These are phyloP conservation scores for Strobilomyces dryophilus DNA, from an alignment of 768 basidiomycete genomes.

Conservation along the genomic window DNA sequence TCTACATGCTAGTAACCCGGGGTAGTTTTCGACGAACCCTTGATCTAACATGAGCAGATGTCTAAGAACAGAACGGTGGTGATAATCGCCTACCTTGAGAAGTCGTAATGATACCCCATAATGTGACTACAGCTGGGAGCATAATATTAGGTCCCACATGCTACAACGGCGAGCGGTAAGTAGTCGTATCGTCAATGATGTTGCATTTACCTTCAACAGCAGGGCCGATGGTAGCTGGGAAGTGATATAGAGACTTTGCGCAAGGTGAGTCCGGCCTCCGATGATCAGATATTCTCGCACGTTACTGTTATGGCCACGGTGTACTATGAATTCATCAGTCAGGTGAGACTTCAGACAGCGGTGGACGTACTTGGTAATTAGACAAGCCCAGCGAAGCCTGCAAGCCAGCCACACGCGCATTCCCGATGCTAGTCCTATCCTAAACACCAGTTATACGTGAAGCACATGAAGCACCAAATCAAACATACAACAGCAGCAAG, in stretches of 20 bases:
- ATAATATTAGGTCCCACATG: conserved; percentile 1
- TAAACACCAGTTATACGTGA: neutral
- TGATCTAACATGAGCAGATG: neutral
- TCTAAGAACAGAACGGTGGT: neutral
- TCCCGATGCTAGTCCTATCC: conserved; percentile 49
- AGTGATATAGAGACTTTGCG: neutral
- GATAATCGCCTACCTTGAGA: neutral
- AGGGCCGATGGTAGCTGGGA: neutral
- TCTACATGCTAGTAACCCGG: conserved; percentile 49
- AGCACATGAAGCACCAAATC: neutral
- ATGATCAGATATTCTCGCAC: neutral
- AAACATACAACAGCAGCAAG: conserved; percentile 47
- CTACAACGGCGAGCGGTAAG: neutral
- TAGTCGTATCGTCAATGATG: neutral
- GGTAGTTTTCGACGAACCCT: conserved; percentile 48
- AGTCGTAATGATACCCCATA: neutral
- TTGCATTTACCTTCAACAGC: neutral
- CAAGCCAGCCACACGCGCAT: conserved; percentile 58
- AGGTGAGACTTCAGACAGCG: neutral
- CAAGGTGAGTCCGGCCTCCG: neutral
- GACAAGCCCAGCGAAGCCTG: conserved; percentile 40
- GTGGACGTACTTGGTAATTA: conserved; percentile 20
- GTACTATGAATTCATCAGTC: conserved; percentile 22
- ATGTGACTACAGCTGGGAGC: neutral
- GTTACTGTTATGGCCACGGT: conserved; percentile 18